Base-by-base conservation (phyloP, 768 basidiomycete species). In the Gautieria morchelliformis region DNA sequence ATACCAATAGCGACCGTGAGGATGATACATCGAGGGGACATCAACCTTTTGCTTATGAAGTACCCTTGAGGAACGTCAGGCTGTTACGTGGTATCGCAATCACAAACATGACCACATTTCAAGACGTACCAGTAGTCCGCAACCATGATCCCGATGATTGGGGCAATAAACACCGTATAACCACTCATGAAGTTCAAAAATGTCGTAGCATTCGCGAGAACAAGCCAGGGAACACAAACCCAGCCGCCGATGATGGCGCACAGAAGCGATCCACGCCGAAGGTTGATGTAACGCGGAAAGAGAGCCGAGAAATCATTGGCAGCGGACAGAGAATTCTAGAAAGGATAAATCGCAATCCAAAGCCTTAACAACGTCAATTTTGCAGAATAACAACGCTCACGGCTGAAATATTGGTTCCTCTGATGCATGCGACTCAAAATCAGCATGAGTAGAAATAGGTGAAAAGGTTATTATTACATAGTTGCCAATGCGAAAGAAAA, bases 271-370 rank as follows among this genome's bases (percentile, higher is more conserved):
- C 93, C 93, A 10, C 92, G 76, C 52, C 80, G 76, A 60, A 93
- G 89, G 65, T 93, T 89, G 71, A 94, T 80, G 60, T 78, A 93
- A 57, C 76, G 75, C 30, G 88, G 91, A 64, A 76, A 80, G 41
- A 88, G 71, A n/a, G 81, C 89, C 3, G 83, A 87, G 73, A 93
- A 80, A 66, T 94, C 92, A 65, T 93, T 93, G 5, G 86, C 90
- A 3, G 89, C 87, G 20, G 76, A 74, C 50, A 84, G 74, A 6
- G 80, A 79, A 69, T 94, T 95, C 56, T 57, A 49, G 6, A 35
- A 44, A 19, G n/a, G 12, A 32, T 46, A 37, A 27, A 19, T 22
- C 46, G 10, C 4, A 3, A 14, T 5, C 35, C 10, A 37, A 37
- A 37, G 8, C 10, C 3, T 9, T 37, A 10, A 49, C 7, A 15